A percentile compares a stretch with the other conserved stretches of the same genome.
phyloP scores from a whole-genome alignment of 2,329 filamentous ascomycete species.

The Diaporthe citriasiana region DNA sequence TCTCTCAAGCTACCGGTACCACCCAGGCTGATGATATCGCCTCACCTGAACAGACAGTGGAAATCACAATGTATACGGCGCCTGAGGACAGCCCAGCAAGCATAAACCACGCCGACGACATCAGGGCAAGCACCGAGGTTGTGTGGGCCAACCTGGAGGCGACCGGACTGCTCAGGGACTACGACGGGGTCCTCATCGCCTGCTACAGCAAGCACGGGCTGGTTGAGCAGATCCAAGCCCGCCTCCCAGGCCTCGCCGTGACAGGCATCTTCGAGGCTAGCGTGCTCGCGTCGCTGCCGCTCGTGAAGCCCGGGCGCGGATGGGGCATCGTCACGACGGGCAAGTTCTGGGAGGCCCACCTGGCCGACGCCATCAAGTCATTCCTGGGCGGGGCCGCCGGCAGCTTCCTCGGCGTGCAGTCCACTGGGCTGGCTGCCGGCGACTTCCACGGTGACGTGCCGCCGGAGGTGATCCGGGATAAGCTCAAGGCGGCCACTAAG shows the following conservation, averaged over 20 bases:
- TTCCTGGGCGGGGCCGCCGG: conserved; percentile 69
- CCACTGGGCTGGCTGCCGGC: conserved; percentile 83
- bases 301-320: conserved; percentile 55
- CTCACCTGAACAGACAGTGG: conserved; percentile 55
- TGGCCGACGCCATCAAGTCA: conserved; percentile 73
- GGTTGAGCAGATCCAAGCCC: conserved; percentile 68
- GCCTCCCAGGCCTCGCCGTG: conserved; percentile 61
- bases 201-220: conserved; percentile 91
- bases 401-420: conserved; percentile 82
- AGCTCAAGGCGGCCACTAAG: conserved; percentile 79
- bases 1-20: not conserved
- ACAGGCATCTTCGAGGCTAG: conserved; percentile 92
- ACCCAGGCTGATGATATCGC: conserved; percentile 2
- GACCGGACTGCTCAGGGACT: conserved; percentile 55
- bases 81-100: conserved; percentile 74
- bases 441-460: conserved; percentile 82
- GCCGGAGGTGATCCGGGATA: conserved; percentile 72
- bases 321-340: conserved; percentile 95
- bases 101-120: conserved; percentile 83
- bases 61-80: conserved; percentile 76
- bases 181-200: conserved; percentile 86
- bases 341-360: conserved; percentile 82
- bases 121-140: conserved; percentile 71
- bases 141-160: conserved; percentile 69
- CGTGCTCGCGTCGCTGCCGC: conserved; percentile 73